These are phyloP conservation scores for Neurospora africana DNA, from an alignment of 495 filamentous ascomycete genomes.

Conservation along the genomic window DNA sequence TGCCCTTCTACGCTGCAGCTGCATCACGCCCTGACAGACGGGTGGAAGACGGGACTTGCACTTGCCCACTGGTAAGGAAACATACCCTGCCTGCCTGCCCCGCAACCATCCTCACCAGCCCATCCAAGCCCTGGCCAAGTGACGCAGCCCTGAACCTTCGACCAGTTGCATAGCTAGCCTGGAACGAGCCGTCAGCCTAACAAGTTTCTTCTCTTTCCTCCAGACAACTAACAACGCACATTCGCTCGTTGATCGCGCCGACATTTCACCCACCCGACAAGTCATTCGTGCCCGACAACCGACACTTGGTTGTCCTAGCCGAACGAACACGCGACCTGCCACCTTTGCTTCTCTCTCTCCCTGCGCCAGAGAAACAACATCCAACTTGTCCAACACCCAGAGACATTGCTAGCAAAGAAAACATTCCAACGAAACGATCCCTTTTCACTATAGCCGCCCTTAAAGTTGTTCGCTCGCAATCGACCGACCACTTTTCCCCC, in stretches of 20 bases:
- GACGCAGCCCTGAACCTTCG: neutral
- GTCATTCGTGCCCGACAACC: neutral
- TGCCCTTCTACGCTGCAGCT: neutral
- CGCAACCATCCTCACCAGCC: neutral
- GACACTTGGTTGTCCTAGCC: neutral
- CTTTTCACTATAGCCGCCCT: neutral
- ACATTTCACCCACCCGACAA: neutral
- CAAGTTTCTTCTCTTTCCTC: neutral
- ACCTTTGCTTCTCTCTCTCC: neutral
- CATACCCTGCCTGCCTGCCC: neutral
- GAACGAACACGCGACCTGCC: neutral
- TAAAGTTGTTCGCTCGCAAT: neutral
- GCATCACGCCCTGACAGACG: neutral
- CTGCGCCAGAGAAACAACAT: neutral
- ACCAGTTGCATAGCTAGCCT: neutral
- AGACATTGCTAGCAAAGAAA: neutral
- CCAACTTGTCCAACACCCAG: neutral
- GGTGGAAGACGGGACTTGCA: neutral
- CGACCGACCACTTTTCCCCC: neutral
- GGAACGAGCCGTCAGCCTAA: neutral
- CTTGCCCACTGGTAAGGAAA: neutral
- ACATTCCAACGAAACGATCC: neutral
- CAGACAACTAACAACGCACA: neutral
- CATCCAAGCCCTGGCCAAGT: neutral
- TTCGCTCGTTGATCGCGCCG: neutral